These are phyloP conservation scores for Lablab purpureus DNA, from an alignment of 306 rosid genomes.

Conservation along the genomic window DNA sequence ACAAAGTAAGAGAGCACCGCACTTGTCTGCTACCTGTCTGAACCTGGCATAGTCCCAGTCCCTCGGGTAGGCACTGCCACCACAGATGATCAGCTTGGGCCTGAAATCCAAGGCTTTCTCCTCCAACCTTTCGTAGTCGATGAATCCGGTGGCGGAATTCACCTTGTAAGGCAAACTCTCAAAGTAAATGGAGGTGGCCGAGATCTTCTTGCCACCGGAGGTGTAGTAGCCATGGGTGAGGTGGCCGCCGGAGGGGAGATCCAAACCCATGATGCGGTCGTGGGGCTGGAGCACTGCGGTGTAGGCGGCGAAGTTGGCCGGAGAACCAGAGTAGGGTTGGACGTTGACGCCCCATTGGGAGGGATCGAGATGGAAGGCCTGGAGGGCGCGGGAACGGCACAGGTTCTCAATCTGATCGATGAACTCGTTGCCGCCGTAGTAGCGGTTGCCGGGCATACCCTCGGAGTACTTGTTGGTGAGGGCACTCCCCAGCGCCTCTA, in stretches of 20 bases:
- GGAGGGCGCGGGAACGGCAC: constrained; percentile 88
- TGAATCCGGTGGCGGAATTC: constrained; percentile 64
- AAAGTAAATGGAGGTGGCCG: constrained; percentile 95
- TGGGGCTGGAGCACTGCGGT: constrained; percentile 92
- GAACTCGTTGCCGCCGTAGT: constrained; percentile 96
- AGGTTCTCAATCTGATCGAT: constrained; percentile 92
- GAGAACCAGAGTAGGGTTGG: constrained; percentile 97
- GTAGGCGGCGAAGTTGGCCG: constrained; percentile 97
- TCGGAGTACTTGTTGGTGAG: constrained; percentile 96
- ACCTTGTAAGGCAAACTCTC: constrained; percentile 97
- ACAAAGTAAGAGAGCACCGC: constrained; percentile 87
- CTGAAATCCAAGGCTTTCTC: constrained; percentile 98
- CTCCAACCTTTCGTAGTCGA: constrained; percentile 84
- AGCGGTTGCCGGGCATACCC: constrained; percentile 93
- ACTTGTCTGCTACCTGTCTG: constrained; percentile 76
- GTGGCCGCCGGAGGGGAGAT: constrained; percentile 97
- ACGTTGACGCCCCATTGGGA: constrained; percentile 89
- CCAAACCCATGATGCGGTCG: constrained; percentile 96
- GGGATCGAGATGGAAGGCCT: constrained; percentile 65
- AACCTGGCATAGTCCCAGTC: constrained; percentile 90
- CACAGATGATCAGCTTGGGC: constrained; percentile 84
- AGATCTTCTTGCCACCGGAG: constrained; percentile 95
- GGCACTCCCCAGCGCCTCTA: constrained; percentile 89
- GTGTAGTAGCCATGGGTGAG: constrained; percentile 93
- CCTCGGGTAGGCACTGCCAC: constrained; percentile 96